Conservation (phyloP, 257 asterid genomes). For the Gentiana dahurica region DNA sequence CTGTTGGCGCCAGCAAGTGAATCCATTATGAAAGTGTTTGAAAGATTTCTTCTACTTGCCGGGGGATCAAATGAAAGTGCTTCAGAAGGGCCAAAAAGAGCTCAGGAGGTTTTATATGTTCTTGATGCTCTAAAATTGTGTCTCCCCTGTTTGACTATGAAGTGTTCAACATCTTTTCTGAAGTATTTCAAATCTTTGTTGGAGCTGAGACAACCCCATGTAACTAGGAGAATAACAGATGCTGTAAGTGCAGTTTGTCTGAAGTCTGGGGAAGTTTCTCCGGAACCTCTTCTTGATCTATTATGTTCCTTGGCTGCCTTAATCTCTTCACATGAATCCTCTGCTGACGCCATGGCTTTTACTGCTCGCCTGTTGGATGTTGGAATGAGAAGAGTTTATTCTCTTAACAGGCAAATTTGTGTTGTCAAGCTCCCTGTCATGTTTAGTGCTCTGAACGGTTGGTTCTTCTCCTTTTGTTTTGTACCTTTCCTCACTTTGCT, state of each 20-base stretch:
- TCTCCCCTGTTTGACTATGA: constrained; percentile 68
- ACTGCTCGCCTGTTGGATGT: constrained; percentile 75
- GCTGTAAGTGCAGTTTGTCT: constrained; percentile 55
- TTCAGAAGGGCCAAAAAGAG: constrained; percentile 59
- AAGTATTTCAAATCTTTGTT: constrained; percentile 66
- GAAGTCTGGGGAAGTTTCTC: constrained; percentile 46
- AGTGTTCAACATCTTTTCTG: constrained; percentile 46
- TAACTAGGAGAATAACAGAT: constrained; percentile 65
- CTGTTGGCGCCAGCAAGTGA: constrained; percentile 70
- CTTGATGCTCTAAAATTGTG: constrained; percentile 69
- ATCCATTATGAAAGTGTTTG: constrained; percentile 50
- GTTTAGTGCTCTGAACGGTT: constrained; percentile 68
- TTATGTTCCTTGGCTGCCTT: constrained; percentile 61
- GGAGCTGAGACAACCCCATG: constrained; percentile 56
- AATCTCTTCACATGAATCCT: constrained; percentile 41
- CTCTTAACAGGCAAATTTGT: constrained; percentile 57
- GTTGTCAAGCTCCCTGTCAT: constrained; percentile 77
- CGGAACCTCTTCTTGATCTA: constrained; percentile 61
- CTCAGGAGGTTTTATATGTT: constrained; percentile 68
- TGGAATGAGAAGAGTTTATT: constrained; percentile 70
- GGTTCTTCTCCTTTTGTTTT: constrained; percentile 4
- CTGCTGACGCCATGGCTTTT: constrained; percentile 75
- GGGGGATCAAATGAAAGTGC: constrained; percentile 57
- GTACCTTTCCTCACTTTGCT: neutral
- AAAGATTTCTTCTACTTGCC: constrained; percentile 73